Evolutionary conservation across 2,329 filamentous ascomycete genomes (phyloP).

Genomic region (Pseudogymnoascus sp.): DNA sequence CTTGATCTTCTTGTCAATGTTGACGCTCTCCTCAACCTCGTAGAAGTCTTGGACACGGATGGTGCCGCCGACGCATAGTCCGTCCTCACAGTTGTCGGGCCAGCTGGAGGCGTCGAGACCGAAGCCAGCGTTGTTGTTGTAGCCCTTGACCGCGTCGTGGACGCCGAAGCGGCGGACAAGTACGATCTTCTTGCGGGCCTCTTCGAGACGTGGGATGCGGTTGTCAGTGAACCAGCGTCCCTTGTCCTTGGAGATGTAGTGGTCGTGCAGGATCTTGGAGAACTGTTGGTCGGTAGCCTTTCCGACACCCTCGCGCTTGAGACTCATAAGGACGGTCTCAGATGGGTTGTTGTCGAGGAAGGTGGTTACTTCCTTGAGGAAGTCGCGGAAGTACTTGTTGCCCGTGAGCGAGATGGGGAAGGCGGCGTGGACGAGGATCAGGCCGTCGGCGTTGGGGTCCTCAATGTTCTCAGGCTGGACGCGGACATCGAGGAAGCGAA

Average conservation of each 20-base stretch:
- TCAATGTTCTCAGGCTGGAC: slow-evolving; percentile 57
- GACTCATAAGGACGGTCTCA: slow-evolving; percentile 75
- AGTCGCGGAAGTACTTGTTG: slow-evolving; percentile 65
- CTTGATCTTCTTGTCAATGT: slow-evolving; percentile 73
- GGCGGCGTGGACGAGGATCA: slow-evolving; percentile 79
- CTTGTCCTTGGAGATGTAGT: slow-evolving; percentile 53
- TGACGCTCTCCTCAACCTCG: slow-evolving; percentile 66
- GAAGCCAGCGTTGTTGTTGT: slow-evolving; percentile 44
- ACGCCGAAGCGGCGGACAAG: slow-evolving; percentile 73
- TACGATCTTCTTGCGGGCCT: slow-evolving; percentile 74
- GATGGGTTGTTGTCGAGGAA: slow-evolving; percentile 72
- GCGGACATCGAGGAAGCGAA: slow-evolving; percentile 89
- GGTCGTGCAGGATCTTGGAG: slow-evolving; percentile 60
- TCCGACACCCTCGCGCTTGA: slow-evolving; percentile 88
- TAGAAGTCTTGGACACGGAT: slow-evolving; percentile 93
- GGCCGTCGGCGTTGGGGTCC: slow-evolving; percentile 51
- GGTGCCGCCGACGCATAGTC: slow-evolving; percentile 58
- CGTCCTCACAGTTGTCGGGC: slow-evolving; percentile 83
- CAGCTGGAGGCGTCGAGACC: slow-evolving; percentile 59
- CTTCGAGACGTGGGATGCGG: slow-evolving; percentile 67
- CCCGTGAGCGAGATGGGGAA: slow-evolving; percentile 84
- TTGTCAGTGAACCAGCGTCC: slow-evolving; percentile 72
- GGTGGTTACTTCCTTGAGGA: slow-evolving; percentile 61
- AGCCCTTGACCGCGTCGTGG: slow-evolving; percentile 43
- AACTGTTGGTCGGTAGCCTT: slow-evolving; percentile 72